phyloP scores from a whole-genome alignment of 169 alveolate genomes.

The Eimeria acervulina region DNA sequence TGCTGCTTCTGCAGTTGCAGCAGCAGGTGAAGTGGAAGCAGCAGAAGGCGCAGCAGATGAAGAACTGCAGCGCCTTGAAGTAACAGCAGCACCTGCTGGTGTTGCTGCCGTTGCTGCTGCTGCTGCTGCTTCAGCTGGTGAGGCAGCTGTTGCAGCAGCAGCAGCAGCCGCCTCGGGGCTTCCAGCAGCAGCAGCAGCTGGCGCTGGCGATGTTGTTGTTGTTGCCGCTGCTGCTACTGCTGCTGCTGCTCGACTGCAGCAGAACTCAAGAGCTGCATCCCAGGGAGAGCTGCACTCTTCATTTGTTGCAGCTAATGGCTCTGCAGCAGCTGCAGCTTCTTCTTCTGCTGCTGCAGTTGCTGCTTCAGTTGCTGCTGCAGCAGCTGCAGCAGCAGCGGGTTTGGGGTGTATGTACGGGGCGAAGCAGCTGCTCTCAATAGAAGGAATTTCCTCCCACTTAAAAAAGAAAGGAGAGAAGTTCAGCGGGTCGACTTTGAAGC shows the following conservation, averaged over 20 bases:
- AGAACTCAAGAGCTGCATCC: background rate
- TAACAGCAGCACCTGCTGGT: background rate
- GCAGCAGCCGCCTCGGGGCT: too few species aligned
- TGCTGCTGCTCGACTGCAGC: background rate
- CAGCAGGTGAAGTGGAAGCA: background rate
- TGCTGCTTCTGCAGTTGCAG: background rate
- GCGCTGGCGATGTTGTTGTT: background rate
- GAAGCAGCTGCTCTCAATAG: background rate
- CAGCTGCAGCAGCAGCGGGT: slow-evolving; percentile 14
- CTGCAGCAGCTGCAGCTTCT: background rate
- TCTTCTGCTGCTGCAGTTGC: too few species aligned
- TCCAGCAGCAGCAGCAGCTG: background rate
- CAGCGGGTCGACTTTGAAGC: background rate
- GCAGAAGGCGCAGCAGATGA: background rate
- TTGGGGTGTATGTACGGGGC: background rate
- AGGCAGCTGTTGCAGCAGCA: too few species aligned
- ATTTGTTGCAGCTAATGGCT: background rate
- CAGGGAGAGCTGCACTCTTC: background rate
- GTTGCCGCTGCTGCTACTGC: background rate
- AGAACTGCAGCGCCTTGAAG: too few species aligned
- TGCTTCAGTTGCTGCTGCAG: too few species aligned
- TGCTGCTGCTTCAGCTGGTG: background rate
- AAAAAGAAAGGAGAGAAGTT: slow-evolving; percentile 1
- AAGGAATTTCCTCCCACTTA: background rate
- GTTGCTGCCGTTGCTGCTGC: slow-evolving; percentile 29